A percentile compares a stretch with the other conserved stretches of the same genome.
Evolutionary conservation across 768 basidiomycete genomes (phyloP).

Genomic region (Saitozyma sp.): DNA sequence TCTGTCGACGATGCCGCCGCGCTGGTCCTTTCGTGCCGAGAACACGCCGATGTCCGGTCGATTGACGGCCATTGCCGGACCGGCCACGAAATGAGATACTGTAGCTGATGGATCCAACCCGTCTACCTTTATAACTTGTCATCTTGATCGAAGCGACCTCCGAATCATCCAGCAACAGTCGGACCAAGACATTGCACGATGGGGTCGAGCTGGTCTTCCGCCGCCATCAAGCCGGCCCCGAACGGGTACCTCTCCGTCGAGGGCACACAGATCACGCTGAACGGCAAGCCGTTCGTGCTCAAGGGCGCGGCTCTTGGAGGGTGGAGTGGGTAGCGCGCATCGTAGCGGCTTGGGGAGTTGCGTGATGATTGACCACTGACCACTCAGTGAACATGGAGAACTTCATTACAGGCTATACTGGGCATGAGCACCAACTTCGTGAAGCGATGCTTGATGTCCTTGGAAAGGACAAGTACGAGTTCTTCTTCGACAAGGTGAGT

Average conservation of each 20-base stretch:
- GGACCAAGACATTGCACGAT: too few species aligned
- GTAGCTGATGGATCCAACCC: too few species aligned
- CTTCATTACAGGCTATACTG: constrained; percentile 65
- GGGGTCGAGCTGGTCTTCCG: too few species aligned
- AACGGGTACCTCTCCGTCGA: constrained; percentile 21
- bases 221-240: neutral
- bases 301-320: constrained; percentile 70
- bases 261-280: constrained; percentile 27
- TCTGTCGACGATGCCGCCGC: too few species aligned
- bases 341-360: neutral
- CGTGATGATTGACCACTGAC: neutral
- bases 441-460: constrained; percentile 65
- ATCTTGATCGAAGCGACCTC: too few species aligned
- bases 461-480: constrained; percentile 65
- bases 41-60: too few species aligned
- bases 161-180: too few species aligned
- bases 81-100: too few species aligned
- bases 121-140: too few species aligned
- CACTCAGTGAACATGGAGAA: constrained; percentile 64
- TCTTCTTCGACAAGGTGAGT: constrained; percentile 78
- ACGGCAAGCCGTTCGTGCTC: constrained; percentile 32
- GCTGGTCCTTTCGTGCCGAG: too few species aligned
- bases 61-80: too few species aligned
- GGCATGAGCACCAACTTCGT: constrained; percentile 73
- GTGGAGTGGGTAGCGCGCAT: constrained; percentile 57